A percentile compares a stretch with the other conserved stretches of the same genome.
These are phyloP conservation scores for Boletus edulis DNA, from an alignment of 768 basidiomycete species.

Conservation along the genomic window DNA sequence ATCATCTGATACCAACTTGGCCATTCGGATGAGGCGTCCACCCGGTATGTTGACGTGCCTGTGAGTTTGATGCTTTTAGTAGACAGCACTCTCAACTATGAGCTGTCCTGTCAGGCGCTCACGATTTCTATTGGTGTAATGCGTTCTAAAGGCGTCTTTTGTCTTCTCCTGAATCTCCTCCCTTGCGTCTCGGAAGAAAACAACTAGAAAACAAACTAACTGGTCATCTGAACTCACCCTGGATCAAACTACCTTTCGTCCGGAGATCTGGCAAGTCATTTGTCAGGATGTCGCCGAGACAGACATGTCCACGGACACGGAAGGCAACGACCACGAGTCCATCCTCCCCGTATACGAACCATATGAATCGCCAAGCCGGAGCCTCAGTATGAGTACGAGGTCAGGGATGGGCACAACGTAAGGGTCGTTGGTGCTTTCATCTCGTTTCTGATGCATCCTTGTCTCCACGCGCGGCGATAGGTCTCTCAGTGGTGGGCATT, in stretches of 20 bases:
- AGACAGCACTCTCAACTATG: background rate
- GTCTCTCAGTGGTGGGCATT: slow-evolving; percentile 6
- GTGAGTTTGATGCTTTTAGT: background rate
- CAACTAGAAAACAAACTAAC: background rate
- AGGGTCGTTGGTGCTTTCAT: background rate
- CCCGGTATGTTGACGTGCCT: background rate
- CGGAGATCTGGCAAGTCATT: slow-evolving; percentile 24
- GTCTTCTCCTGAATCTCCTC: background rate
- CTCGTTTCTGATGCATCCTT: background rate
- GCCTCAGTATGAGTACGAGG: background rate
- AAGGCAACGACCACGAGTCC: slow-evolving; percentile 9
- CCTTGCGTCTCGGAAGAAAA: background rate
- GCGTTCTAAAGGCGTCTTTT: background rate
- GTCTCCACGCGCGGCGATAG: slow-evolving; percentile 2
- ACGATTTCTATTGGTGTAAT: background rate
- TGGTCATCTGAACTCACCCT: slow-evolving; percentile 1
- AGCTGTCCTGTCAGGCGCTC: background rate
- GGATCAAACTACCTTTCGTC: slow-evolving; percentile 12
- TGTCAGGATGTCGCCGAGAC: slow-evolving; percentile 11
- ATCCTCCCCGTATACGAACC: slow-evolving; percentile 24
- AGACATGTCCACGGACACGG: background rate
- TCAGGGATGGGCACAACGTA: slow-evolving; percentile 1
- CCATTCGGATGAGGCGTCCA: background rate
- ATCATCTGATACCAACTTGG: background rate
- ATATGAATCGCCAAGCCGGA: slow-evolving; percentile 15